phyloP scores from a whole-genome alignment of 2,329 filamentous ascomycete species.

The Xylariaceae sp. region DNA sequence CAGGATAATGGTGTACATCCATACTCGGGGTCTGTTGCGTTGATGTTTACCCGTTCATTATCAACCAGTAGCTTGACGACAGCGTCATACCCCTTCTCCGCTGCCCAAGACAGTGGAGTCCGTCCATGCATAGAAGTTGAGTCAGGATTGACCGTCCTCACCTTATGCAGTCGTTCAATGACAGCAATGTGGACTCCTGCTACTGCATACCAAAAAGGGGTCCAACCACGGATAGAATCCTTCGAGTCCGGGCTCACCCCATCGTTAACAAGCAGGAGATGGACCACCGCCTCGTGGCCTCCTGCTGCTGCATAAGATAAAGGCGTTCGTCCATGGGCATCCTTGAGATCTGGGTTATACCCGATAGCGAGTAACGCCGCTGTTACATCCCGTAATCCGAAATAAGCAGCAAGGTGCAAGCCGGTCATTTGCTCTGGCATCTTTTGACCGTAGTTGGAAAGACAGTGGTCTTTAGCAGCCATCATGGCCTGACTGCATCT shows the following conservation, averaged over 20 bases:
- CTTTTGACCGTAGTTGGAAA: background rate
- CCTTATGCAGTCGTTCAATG: slow-evolving; percentile 2
- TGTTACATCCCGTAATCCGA: background rate
- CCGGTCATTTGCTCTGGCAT: background rate
- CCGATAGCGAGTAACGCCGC: background rate
- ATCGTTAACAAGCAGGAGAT: too few species aligned
- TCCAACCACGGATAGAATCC: slow-evolving; percentile 2
- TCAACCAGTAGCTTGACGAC: too few species aligned
- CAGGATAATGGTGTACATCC: background rate
- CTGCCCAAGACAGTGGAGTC: too few species aligned
- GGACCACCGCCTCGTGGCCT: too few species aligned
- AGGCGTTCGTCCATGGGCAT: too few species aligned
- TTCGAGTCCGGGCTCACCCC: background rate
- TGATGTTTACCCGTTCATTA: too few species aligned
- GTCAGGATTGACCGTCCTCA: too few species aligned
- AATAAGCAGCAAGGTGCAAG: slow-evolving; percentile 5
- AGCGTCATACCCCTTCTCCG: too few species aligned
- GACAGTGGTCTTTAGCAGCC: background rate
- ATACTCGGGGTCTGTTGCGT: too few species aligned
- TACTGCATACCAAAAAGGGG: background rate
- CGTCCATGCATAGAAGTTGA: too few species aligned
- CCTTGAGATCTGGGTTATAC: background rate
- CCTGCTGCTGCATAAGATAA: too few species aligned
- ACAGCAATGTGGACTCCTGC: background rate
- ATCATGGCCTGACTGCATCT: slow-evolving; percentile 1